Evolutionary conservation across 768 basidiomycete genomes (phyloP), one percentile per base, ranked within the genome.

Genomic region (Myochromella boudieri): DNA sequence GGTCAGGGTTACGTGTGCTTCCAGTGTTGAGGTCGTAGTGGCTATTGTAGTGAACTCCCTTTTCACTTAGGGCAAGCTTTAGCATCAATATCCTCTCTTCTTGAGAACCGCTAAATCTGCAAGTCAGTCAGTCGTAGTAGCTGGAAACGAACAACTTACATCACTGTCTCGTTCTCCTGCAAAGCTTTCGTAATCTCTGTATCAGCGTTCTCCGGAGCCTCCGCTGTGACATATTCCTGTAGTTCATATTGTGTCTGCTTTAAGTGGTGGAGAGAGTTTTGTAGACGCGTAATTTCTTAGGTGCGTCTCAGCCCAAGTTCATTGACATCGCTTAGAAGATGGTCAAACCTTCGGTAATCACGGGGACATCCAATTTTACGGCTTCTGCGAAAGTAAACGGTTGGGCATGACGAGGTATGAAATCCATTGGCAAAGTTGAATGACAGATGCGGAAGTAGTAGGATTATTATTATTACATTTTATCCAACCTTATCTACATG

Each of bases 331-430:
- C 21, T 28, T 43, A 45, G 15, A 27, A 32, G 15, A 28, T 24
- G 24, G 37, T 54, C 53, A 43, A 44, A 89, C 90, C 90, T 77
- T 88, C 84, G 38, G 77, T 78, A 44, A 90, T 85, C 8, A 82
- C 74, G 12, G 76, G 62, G 5, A 85, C 77, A 54, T 89, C 86
- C 43, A 92, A 70, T 14, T 65, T 68, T 24, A 78, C 66, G 0
- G 86, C 89, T 55, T 91, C 78, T 26, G 66, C 58, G 26, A 89
- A 60, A 5, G 87, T 80, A 64, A 91, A 93, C 1, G 90, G 91
- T 54, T 93, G 90, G 8, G 71, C 53, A 64, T 85, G 81, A 32
- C 77, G 80, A 27, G 87, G 84, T 37, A 54, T 68, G 64, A 81
- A 88, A 34, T 86, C 82, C 85, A 87, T 85, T 49, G 40, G 25